Evolutionary conservation across 352 stramenopile genomes (phyloP), one percentile per base, ranked within the genome.

Genomic region (Globisporangium middletonii): DNA sequence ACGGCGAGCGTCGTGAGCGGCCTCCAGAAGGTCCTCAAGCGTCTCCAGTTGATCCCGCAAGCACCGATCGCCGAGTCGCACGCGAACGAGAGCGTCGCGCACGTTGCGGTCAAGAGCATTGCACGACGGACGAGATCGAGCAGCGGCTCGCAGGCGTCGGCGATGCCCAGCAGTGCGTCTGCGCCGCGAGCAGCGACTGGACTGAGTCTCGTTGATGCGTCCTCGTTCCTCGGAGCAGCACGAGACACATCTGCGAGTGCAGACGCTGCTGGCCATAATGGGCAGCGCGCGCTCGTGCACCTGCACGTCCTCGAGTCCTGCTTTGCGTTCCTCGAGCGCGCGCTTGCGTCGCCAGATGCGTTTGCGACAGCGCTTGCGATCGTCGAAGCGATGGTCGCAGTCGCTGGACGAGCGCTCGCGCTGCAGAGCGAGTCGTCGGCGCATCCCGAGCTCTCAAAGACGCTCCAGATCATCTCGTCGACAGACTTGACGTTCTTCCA

Each of bases 391-490:
- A 83, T 89, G 60, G 71, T 88, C 15, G 55, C 61, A 26, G 38
- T 88, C 28, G 68, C 79, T 18, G 75, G 64, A 15, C 77, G 69
- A 12, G 75, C 73, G 8, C 45, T 87, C 11, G 62, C 74, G 28
- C 59, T 83, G 12, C 65, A 77, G 37, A 41, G 33, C 15, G 52
- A 63, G 7, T 33, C 16, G 9, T 28, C 37, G 0, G 11, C 50
- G 3, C 16, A 23, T 15, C 50, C 60, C 8, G 72, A 81, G 30
- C 57, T 88, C 16, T 71, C 63, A 16, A 92, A 92, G 60, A 86
- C 71, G 3, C 59, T 92, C 2, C 78, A 92, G 56, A 92, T 92
- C 53, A 87, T 92, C 26, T 68, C 83, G 1, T 90, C 79, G 30
- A 92, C 83, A 7, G 79, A 92, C 37, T 57, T 88, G 7, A 61